Base-by-base conservation (phyloP, 1,284 basidiomycete genomes). In the Coriolopsis trogii region DNA sequence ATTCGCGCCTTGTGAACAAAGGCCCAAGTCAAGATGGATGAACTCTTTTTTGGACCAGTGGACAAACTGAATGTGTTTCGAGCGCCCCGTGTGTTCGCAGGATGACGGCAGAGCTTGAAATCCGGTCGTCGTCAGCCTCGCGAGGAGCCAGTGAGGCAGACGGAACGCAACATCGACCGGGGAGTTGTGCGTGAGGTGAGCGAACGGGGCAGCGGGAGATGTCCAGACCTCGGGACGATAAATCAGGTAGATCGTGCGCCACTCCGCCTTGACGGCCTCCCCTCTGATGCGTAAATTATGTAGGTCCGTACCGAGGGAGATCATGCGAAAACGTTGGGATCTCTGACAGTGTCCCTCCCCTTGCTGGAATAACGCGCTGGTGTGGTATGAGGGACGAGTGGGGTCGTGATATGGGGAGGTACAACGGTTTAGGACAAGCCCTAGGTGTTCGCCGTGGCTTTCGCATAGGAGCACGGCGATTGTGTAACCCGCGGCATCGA, bases 401-500 rank as follows among this genome's bases (percentile, higher is more conserved):
- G 38, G 46, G 18, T 47, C 37, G 12, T 30, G 28, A 7, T 34
- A 6, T 4, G 16, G 13, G 4, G n/a, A 6, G 8, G 28, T 10
- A 18, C 20, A 40, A 6, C 20, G 18, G 21, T 41, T 28, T 4
- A 47, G 46, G 18, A 47, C 8, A 12, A 47, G 46, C 12, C 46
- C 46, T 21, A 47, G 10, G 10, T 47, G 38, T 23, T 25, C 25
- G 16, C 20, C 15, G n/a, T 25, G 4, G 1, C 8, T 21, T 3
- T 31, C 13, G 30, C 46, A 47, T 15, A 47, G 23, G 13, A 47
- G 46, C 8, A 47, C 29, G 5, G 38, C 46, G 29, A 47, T 29
- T 6, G 15, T 33, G 13, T 31, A 6, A 7, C 23, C 38, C 20
- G 20, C 26, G 1, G 16, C 13, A 3, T 47, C 46, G 26, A 39